Evolutionary conservation across 1,139 yeast genomes (phyloP).

Genomic region (Geotrichum carabidarum): DNA sequence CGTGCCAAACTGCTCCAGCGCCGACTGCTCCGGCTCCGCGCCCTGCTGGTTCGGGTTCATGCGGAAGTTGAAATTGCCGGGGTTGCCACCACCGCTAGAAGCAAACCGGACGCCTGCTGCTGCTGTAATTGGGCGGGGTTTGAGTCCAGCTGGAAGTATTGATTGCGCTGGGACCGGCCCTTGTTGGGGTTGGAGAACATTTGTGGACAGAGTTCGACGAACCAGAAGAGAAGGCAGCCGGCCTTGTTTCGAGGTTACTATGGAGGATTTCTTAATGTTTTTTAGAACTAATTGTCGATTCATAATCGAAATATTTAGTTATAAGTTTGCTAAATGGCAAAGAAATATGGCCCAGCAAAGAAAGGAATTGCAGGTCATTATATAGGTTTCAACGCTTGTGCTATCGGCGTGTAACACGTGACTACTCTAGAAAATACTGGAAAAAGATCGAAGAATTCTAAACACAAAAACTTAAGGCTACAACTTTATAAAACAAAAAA

Average conservation of each 20-base stretch:
- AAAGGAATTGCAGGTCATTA: too few species aligned
- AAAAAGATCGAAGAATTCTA: not conserved
- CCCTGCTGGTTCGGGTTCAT: slow-evolving; percentile 20
- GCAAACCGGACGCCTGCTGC: slow-evolving; percentile 7
- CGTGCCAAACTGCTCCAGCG: slow-evolving; percentile 76
- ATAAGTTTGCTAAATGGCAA: too few species aligned
- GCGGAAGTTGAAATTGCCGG: slow-evolving; percentile 17
- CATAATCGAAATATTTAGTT: not conserved
- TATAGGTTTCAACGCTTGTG: too few species aligned
- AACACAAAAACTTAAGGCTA: not conserved
- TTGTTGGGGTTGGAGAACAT: not conserved
- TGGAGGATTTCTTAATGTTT: not conserved
- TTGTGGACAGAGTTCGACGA: not conserved
- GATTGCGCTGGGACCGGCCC: not conserved
- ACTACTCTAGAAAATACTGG: not conserved
- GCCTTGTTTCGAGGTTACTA: not conserved
- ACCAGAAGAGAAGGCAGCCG: not conserved
- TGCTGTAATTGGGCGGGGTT: not conserved
- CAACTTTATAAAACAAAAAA: not conserved
- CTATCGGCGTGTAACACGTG: not conserved
- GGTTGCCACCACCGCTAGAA: slow-evolving; percentile 8
- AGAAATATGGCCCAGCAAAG: too few species aligned
- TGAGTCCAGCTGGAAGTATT: not conserved
- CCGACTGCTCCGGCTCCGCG: slow-evolving; percentile 59
- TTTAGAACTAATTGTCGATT: not conserved